Evolutionary conservation across 371 early-diverging fungal species (phyloP).

Genomic region (Capniomyces stellatus): DNA sequence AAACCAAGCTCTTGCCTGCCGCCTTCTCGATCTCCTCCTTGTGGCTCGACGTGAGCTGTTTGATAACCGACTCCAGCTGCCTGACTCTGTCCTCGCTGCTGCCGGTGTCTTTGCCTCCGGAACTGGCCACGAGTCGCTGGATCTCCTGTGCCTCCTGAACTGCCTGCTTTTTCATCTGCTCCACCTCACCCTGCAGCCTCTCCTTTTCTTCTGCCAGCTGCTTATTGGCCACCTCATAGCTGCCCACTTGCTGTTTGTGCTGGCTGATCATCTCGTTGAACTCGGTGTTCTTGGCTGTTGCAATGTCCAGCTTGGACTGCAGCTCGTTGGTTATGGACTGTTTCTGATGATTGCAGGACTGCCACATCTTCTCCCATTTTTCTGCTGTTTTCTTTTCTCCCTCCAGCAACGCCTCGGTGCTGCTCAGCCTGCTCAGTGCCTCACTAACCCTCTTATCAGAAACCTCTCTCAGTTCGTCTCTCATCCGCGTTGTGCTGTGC

Average conservation of each 20-base stretch:
- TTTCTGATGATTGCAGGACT: not conserved
- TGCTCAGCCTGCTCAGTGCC: not conserved
- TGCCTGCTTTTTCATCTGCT: conserved; percentile 28
- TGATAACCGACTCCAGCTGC: conserved; percentile 7
- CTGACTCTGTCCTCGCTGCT: not conserved
- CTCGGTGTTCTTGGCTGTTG: not conserved
- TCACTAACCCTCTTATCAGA: conserved; percentile 9
- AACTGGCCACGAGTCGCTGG: conserved; percentile 1
- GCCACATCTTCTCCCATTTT: not conserved
- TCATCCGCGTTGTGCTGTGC: conserved; percentile 23
- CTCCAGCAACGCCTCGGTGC: not conserved
- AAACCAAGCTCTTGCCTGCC: not conserved
- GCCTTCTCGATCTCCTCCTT: conserved; percentile 4
- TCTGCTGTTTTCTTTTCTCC: not conserved
- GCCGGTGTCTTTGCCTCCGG: conserved; percentile 2
- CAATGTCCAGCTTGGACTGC: not conserved
- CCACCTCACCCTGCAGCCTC: too few relatives aligned
- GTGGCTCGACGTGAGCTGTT: conserved; percentile 8
- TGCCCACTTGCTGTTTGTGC: conserved; percentile 19
- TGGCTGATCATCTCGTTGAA: conserved; percentile 2
- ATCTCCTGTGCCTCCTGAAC: conserved; percentile 25
- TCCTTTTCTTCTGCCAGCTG: conserved; percentile 23
- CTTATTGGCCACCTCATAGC: conserved; percentile 9
- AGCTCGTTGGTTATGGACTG: not conserved
- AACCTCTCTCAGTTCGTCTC: conserved; percentile 19